phyloP scores from a whole-genome alignment of 129 eudicot species.

The Smallanthus sonchifolius region DNA sequence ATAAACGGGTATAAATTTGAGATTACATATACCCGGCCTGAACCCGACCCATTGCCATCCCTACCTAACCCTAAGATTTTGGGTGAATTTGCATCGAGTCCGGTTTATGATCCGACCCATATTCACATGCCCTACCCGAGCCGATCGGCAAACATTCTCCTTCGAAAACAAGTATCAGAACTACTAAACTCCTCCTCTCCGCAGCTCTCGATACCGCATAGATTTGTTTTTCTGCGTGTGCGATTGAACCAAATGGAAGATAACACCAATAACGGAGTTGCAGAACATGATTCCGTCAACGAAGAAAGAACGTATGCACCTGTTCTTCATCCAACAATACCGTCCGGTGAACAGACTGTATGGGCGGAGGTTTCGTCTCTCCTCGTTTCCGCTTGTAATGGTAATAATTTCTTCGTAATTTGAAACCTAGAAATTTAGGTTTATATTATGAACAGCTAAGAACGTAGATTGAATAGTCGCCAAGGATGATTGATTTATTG shows the following conservation, averaged over 20 bases:
- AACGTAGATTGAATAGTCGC: not conserved
- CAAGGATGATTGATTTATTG: not conserved
- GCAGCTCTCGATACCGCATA: not conserved
- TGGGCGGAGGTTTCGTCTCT: slow-evolving; percentile 83
- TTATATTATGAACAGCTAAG: not conserved
- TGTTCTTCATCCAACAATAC: slow-evolving; percentile 39
- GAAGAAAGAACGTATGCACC: slow-evolving; percentile 7
- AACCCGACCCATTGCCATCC: no score
- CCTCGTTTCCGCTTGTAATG: slow-evolving; percentile 57
- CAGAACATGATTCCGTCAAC: slow-evolving; percentile 21
- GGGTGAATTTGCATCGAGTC: not conserved
- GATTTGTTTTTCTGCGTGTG: not conserved
- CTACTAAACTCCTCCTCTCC: not conserved
- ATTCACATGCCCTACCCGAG: slow-evolving; percentile 41
- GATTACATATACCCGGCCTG: no score
- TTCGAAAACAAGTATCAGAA: slow-evolving; percentile 14
- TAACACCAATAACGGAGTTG: slow-evolving; percentile 17
- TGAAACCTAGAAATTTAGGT: not conserved
- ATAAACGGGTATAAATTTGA: no score
- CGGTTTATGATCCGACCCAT: slow-evolving; percentile 26
- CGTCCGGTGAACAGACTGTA: slow-evolving; percentile 64
- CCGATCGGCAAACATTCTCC: slow-evolving; percentile 25
- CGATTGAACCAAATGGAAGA: slow-evolving; percentile 32
- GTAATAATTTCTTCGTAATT: slow-evolving; percentile 20
- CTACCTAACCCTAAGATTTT: no score